A percentile compares a stretch with the other conserved stretches of the same genome.
Evolutionary conservation across 2,329 filamentous ascomycete species (phyloP).

Genomic region (Fusarium lyarnte): DNA sequence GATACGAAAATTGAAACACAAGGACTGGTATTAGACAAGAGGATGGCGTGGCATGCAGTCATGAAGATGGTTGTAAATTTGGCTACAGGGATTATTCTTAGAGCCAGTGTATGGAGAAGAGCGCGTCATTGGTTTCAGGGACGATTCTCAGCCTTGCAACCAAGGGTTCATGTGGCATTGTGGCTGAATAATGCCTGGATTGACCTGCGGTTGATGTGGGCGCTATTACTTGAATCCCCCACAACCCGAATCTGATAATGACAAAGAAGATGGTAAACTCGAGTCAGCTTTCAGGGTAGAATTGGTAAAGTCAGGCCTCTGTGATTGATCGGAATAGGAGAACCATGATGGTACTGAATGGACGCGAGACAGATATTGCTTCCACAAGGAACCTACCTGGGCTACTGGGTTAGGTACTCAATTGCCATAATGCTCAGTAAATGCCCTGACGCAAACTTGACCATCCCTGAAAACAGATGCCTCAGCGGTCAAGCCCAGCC

Average conservation of each 20-base stretch:
- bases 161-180: not conserved
- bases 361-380: not conserved
- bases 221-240: conserved; percentile 8
- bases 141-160: conserved; percentile 28
- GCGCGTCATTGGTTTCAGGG: conserved; percentile 39
- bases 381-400: not conserved
- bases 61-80: conserved; percentile 3
- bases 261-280: conserved; percentile 1
- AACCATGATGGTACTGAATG: not conserved
- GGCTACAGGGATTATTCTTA: conserved; percentile 12
- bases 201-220: not conserved
- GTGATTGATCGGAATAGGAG: not conserved
- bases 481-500: conserved; percentile 16
- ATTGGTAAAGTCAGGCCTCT: not conserved
- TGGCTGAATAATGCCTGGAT: not conserved
- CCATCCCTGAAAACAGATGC: conserved; percentile 1
- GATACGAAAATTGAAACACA: not conserved
- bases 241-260: conserved; percentile 31
- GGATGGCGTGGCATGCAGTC: conserved; percentile 1
- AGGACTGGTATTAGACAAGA: not conserved
- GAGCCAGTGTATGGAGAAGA: conserved; percentile 13
- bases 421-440: not conserved
- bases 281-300: not conserved
- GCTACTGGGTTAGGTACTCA: not conserved
- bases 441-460: not conserved